These are phyloP conservation scores for Suillus discolor DNA, from an alignment of 768 basidiomycete species.

Conservation along the genomic window DNA sequence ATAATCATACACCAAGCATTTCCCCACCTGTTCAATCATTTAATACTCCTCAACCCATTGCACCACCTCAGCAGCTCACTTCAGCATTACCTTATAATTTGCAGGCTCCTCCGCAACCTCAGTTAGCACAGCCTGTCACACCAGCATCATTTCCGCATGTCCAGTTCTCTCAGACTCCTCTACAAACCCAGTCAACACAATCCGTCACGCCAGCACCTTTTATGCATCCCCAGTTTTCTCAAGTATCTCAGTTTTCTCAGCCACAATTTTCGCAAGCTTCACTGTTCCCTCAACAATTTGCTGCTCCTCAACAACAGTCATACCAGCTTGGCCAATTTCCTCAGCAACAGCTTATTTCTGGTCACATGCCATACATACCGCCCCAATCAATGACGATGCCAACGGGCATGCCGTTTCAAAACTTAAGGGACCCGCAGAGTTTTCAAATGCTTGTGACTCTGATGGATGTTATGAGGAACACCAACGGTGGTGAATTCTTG, in stretches of 20 bases:
- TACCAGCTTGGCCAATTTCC: constrained; percentile 1
- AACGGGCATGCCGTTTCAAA: background rate
- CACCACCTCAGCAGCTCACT: constrained; percentile 14
- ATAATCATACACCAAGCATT: constrained; percentile 11
- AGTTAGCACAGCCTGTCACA: constrained; percentile 18
- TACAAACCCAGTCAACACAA: constrained; percentile 23
- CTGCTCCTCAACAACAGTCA: constrained; percentile 12
- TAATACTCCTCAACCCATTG: constrained; percentile 11
- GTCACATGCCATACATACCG: constrained; percentile 2
- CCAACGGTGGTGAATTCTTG: constrained; percentile 11
- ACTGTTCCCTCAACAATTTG: constrained; percentile 19
- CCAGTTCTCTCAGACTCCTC: constrained; percentile 13
- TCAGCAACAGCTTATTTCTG: background rate
- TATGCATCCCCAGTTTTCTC: constrained; percentile 15
- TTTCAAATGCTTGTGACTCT: constrained; percentile 12
- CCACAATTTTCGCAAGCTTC: constrained; percentile 20
- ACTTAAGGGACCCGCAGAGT: constrained; percentile 2
- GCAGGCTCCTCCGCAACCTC: constrained; percentile 18
- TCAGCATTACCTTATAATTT: constrained; percentile 15
- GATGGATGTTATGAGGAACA: constrained; percentile 15
- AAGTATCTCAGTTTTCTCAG: constrained; percentile 23
- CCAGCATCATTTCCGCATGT: background rate
- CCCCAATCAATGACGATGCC: background rate
- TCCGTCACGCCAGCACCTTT: constrained; percentile 2
- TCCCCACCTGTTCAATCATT: background rate